Evolutionary conservation across 805 yeast genomes (phyloP).

Genomic region (Maudiozyma pseudohumilis): DNA sequence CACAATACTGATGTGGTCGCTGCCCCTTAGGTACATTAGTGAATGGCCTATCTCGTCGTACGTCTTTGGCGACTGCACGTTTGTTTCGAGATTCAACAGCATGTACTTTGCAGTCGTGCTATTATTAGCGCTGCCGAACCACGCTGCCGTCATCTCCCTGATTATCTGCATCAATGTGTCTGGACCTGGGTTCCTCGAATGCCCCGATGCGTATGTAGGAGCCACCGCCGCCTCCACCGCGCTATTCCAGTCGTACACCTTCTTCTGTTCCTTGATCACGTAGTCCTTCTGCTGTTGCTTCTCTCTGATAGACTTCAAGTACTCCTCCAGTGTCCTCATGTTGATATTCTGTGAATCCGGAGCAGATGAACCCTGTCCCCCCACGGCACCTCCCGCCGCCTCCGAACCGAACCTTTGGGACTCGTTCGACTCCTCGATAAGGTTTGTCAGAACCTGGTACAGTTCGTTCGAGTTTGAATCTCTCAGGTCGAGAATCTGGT

Average conservation of each 20-base stretch:
- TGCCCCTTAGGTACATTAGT: conserved; percentile 13
- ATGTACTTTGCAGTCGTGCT: conserved; percentile 2
- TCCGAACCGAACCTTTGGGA: neutral
- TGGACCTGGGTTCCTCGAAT: conserved; percentile 10
- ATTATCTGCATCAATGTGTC: conserved; percentile 7
- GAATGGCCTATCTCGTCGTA: conserved; percentile 8
- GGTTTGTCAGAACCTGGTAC: conserved; percentile 7
- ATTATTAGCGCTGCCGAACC: neutral
- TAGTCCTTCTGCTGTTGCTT: conserved; percentile 14
- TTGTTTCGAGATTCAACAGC: conserved; percentile 10
- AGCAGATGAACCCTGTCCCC: neutral
- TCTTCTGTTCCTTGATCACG: conserved; percentile 14
- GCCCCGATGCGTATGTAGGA: conserved; percentile 4
- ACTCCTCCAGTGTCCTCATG: conserved; percentile 12
- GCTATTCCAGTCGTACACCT: conserved; percentile 19
- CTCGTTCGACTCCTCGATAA: conserved; percentile 8
- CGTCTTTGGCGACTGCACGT: conserved; percentile 4
- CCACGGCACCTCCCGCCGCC: no score
- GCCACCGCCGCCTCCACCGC: conserved; percentile 2
- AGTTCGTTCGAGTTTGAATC: conserved; percentile 5
- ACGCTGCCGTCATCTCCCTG: no score
- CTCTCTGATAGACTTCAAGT: conserved; percentile 14
- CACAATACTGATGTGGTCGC: conserved; percentile 21
- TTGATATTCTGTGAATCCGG: conserved; percentile 4
- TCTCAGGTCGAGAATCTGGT: conserved; percentile 2